Base-by-base conservation (phyloP, 176 grass and related monocot genomes). In the maize (Zea mays) region DNA sequence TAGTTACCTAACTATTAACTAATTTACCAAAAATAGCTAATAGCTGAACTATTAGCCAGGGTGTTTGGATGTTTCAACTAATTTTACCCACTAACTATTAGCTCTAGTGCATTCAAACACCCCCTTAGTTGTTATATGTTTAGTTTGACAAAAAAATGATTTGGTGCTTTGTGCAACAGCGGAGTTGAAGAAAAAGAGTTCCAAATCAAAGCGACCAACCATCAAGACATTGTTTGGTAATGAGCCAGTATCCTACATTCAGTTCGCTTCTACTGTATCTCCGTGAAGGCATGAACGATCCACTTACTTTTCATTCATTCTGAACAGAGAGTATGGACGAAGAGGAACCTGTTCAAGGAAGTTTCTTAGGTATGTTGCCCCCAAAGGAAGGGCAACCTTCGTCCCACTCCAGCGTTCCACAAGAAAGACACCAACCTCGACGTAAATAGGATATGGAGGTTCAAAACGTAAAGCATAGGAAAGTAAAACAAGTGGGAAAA, bases 151-250 rank as follows among this genome's bases (percentile, higher is more conserved):
- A 47, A 48, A 20, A 48, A 35, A 20, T 57, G 62, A 16, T 84
- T 50, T 77, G 19, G 39, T 80, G 73, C 38, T 80, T 81, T 92
- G 61, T 72, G 68, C 36, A 79, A 84, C 90, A 99, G 92, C 90
- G 27, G 90, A 93, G 47, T 73, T 99, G 68, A 95, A 92, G 92
- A 99, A 99, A 85, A 99, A 89, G 79, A 99, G 57, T 70, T 90
- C 86, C 62, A 99, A 99, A 81, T 86, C 90, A 72, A 99, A 99
- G 84, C 89, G 92, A 20, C 96, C 96, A 81, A 99, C 96, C 60
- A 99, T 99, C 72, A 99, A 96, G 78, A 93, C 96, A 69, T 85
- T 99, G 63, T 99, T 99, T 85, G 96, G 96, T 99, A 99, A 85
- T 70, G 34, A 69, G 42, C 50, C 20, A 27, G 27, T 27, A 63